These are phyloP conservation scores for Lepidium campestre DNA, from an alignment of 441 rosid species.

Conservation along the genomic window DNA sequence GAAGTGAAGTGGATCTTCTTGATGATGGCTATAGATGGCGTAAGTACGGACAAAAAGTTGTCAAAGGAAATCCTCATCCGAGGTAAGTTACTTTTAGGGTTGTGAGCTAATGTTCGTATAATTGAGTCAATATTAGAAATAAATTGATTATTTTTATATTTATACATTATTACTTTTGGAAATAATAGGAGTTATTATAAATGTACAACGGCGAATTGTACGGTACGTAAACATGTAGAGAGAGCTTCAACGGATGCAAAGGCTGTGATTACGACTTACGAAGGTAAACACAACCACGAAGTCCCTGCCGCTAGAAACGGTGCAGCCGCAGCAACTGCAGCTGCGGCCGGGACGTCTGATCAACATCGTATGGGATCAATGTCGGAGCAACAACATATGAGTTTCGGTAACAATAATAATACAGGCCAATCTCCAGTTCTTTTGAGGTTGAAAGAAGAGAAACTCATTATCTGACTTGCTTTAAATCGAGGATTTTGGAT, in stretches of 20 bases:
- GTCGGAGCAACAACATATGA: slow-evolving; percentile 43
- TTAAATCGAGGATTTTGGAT: neutral
- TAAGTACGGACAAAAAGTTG: slow-evolving; percentile 68
- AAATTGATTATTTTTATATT: neutral
- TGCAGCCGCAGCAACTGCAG: slow-evolving; percentile 26
- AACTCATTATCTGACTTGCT: slow-evolving; percentile 35
- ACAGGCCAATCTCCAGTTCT: slow-evolving; percentile 46
- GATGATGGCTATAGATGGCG: slow-evolving; percentile 77
- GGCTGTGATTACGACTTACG: slow-evolving; percentile 68
- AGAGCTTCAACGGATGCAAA: slow-evolving; percentile 59
- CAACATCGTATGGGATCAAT: slow-evolving; percentile 37
- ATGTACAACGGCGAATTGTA: slow-evolving; percentile 54
- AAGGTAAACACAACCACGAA: slow-evolving; percentile 62
- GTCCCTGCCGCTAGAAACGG: slow-evolving; percentile 52
- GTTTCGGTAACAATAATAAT: slow-evolving; percentile 37
- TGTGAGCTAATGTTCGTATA: neutral
- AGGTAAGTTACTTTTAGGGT: slow-evolving; percentile 31
- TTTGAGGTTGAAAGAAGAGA: slow-evolving; percentile 62
- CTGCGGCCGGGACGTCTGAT: slow-evolving; percentile 28
- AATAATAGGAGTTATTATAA: slow-evolving; percentile 61
- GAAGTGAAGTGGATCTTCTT: slow-evolving; percentile 66
- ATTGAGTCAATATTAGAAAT: slow-evolving; percentile 12
- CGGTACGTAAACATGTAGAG: slow-evolving; percentile 65
- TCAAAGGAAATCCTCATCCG: slow-evolving; percentile 65
- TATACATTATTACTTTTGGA: neutral